phyloP scores from a whole-genome alignment of 768 basidiomycete genomes.

The Calvatia gigantea region DNA sequence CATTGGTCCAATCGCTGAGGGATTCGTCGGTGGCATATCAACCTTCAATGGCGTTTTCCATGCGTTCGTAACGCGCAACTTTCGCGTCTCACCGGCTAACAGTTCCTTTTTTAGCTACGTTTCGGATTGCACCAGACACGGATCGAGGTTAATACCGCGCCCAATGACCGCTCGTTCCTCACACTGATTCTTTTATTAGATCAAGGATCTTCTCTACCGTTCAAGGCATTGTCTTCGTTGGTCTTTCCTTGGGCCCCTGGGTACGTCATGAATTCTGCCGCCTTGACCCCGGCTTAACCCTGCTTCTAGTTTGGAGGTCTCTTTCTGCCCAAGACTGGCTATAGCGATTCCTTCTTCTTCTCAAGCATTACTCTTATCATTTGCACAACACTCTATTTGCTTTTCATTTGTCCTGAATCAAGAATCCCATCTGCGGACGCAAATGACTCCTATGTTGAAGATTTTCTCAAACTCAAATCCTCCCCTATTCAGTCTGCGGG shows the following conservation, averaged over 20 bases:
- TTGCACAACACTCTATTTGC: constrained; percentile 34
- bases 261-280: constrained; percentile 34
- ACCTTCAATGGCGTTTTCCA: constrained; percentile 64
- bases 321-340: constrained; percentile 53
- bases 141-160: constrained; percentile 33
- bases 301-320: constrained; percentile 40
- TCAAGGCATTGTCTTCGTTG: constrained; percentile 73
- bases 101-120: constrained; percentile 41
- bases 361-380: constrained; percentile 37
- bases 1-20: constrained; percentile 76
- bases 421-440: constrained; percentile 25
- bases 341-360: constrained; percentile 47
- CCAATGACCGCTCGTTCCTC: not conserved
- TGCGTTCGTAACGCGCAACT: constrained; percentile 53
- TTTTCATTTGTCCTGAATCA: constrained; percentile 55
- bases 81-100: constrained; percentile 18
- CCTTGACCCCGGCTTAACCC: not conserved
- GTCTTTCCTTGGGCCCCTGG: constrained; percentile 76
- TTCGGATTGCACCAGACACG: constrained; percentile 49
- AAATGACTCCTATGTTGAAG: constrained; percentile 17
- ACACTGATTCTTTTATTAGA: constrained; percentile 20
- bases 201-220: constrained; percentile 60
- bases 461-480: constrained; percentile 24
- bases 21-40: constrained; percentile 69
- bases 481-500: constrained; percentile 26